These are phyloP conservation scores for Fusarium chuoi DNA, from an alignment of 2,329 filamentous ascomycete genomes.

Conservation along the genomic window DNA sequence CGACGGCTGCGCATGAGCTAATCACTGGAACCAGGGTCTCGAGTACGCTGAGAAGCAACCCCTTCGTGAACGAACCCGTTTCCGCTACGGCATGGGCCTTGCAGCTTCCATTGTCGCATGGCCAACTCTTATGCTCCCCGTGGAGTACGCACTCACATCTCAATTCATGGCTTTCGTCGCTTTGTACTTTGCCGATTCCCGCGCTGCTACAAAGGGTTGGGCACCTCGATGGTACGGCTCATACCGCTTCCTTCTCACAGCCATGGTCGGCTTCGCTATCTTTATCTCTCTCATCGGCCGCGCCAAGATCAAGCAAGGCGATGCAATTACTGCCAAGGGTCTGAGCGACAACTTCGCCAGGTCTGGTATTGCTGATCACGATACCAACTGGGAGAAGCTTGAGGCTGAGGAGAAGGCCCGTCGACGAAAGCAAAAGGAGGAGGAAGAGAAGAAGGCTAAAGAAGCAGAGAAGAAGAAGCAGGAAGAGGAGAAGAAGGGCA, in stretches of 20 bases:
- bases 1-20: not conserved
- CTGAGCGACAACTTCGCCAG: slow-evolving; percentile 53
- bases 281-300: slow-evolving; percentile 83
- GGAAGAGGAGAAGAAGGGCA: slow-evolving; percentile 48
- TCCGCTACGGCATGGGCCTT: slow-evolving; percentile 86
- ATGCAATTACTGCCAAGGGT: slow-evolving; percentile 47
- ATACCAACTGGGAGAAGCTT: slow-evolving; percentile 58
- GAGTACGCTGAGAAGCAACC: slow-evolving; percentile 80
- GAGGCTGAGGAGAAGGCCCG: slow-evolving; percentile 55
- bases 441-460: slow-evolving; percentile 52
- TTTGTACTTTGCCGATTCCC: slow-evolving; percentile 85
- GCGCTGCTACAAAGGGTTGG: slow-evolving; percentile 79
- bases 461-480: slow-evolving; percentile 48
- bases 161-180: slow-evolving; percentile 88
- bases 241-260: slow-evolving; percentile 93
- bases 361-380: slow-evolving; percentile 48
- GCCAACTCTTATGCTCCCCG: slow-evolving; percentile 86
- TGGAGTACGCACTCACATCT: slow-evolving; percentile 84
- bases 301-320: slow-evolving; percentile 71
- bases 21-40: slow-evolving; percentile 63
- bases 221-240: slow-evolving; percentile 86
- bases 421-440: slow-evolving; percentile 52
- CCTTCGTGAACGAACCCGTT: slow-evolving; percentile 71
- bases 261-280: slow-evolving; percentile 85
- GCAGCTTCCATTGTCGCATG: slow-evolving; percentile 83